These are phyloP conservation scores for Thermothielavioides terrestris DNA, from an alignment of 495 filamentous ascomycete genomes.

Conservation along the genomic window DNA sequence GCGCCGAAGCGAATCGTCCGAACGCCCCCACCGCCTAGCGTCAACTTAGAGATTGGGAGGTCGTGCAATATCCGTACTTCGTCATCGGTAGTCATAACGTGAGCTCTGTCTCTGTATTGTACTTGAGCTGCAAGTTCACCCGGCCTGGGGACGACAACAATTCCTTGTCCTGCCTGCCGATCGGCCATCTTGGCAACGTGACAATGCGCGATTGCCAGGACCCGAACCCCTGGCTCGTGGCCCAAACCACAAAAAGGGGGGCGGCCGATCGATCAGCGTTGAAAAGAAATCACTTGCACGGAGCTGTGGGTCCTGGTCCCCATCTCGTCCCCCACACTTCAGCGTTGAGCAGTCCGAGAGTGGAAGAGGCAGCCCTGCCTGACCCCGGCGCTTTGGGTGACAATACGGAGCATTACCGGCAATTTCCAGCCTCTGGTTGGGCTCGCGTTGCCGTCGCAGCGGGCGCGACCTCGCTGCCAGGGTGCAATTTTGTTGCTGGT, in stretches of 20 bases:
- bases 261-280: not conserved
- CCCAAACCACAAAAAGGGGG: not conserved
- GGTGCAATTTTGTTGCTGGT: not conserved
- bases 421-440: conserved; percentile 8
- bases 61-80: too few relatives aligned
- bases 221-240: not conserved
- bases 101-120: too few relatives aligned
- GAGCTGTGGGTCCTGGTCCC: not conserved
- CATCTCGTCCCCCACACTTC: not conserved
- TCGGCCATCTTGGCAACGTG: not conserved
- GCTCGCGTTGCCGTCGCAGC: conserved; percentile 1
- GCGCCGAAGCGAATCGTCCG: not conserved
- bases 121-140: too few relatives aligned
- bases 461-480: not conserved
- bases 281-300: conserved; percentile 1
- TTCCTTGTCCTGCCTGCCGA: not conserved
- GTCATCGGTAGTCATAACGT: too few relatives aligned
- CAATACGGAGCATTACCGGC: not conserved
- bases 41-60: too few relatives aligned
- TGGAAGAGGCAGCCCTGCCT: not conserved
- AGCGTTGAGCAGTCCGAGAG: not conserved
- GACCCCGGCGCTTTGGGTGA: not conserved
- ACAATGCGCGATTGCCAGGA: not conserved
- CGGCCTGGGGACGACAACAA: too few relatives aligned
- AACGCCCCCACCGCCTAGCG: too few relatives aligned